Base-by-base conservation (phyloP, 148 eudicot genomes). In the Vaccinium macrocarpon region DNA sequence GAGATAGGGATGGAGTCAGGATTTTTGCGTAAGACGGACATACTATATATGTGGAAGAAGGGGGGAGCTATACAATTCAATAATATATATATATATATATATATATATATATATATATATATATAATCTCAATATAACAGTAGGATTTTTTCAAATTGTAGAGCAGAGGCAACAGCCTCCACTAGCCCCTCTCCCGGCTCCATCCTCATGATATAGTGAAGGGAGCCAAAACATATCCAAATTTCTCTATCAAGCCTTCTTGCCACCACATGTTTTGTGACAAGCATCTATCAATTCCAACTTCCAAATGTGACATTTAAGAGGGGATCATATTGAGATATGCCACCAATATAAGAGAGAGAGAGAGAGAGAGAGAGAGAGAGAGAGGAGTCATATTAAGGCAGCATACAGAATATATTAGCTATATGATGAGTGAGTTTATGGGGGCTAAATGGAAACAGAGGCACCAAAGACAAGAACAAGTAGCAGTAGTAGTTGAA, bases 391-490 rank as follows among this genome's bases (percentile, higher is more conserved):
- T 70, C 75, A 70, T 74, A 18, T 23, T 23, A 64, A n/a, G 32
- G 66, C 8, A 19, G 59, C 27, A n/a, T 35, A 70, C 13, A 53
- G 46, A 42, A 4, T 42, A 42, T 42, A 42, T 4, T 42, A 51
- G 75, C 64, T 29, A 78, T 35, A 88, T 81, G 35, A 88, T 83
- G 89, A 88, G 89, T 81, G 72, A 90, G 71, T 90, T 81, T 84
- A 84, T 80, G 66, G 88, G 86, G 86, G 87, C 90, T 38, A 87
- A 82, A 82, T 88, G 92, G 91, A 89, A 87, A 89, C 70, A 80
- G 74, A 84, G 84, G 85, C 86, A 88, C 86, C 89, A 87, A 84
- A 89, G 87, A 86, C 90, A 87, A 88, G 86, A 84, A 80, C 76
- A 83, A 32, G 74, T 38, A 88, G 86, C 80, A 80, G 61, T 81